These are phyloP conservation scores for Yamagishiella unicocca DNA, from an alignment of 139 green algal species.

Conservation along the genomic window DNA sequence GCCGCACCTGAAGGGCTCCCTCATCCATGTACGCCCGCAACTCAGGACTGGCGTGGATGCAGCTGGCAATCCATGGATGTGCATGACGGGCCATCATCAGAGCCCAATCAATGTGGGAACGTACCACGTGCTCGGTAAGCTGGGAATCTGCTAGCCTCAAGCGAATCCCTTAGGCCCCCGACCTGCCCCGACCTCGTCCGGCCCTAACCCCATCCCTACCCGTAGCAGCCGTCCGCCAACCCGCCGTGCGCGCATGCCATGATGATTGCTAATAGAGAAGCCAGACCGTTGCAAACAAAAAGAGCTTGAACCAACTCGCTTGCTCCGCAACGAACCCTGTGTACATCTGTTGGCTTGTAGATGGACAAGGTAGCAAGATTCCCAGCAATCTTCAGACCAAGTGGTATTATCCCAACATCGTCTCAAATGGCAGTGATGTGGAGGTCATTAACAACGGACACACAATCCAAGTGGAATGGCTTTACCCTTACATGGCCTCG, in stretches of 20 bases:
- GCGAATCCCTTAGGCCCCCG: too few relatives aligned
- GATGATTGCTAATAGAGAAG: too few relatives aligned
- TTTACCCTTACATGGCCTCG: background rate
- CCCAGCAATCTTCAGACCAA: background rate
- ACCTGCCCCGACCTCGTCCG: too few relatives aligned
- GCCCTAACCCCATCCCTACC: too few relatives aligned
- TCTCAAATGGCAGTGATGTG: conserved; percentile 26
- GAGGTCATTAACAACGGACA: conserved; percentile 25
- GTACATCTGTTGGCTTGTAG: background rate
- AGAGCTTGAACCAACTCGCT: too few relatives aligned
- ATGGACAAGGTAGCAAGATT: background rate
- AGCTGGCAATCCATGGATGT: conserved; percentile 22
- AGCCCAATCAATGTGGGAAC: conserved; percentile 24
- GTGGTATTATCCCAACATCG: conserved; percentile 3
- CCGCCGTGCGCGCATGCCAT: too few relatives aligned
- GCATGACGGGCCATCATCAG: conserved; percentile 2
- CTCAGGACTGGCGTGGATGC: conserved; percentile 19
- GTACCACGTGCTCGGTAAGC: too few relatives aligned
- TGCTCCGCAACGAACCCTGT: too few relatives aligned
- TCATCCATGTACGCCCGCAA: background rate
- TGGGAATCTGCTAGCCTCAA: too few relatives aligned
- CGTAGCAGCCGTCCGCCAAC: too few relatives aligned
- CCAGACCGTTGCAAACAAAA: too few relatives aligned
- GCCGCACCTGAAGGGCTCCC: too few relatives aligned
- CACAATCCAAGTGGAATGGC: conserved; percentile 33